These are phyloP conservation scores for Alternaria metachromatica DNA, from an alignment of 2,329 filamentous ascomycete species.

Conservation along the genomic window DNA sequence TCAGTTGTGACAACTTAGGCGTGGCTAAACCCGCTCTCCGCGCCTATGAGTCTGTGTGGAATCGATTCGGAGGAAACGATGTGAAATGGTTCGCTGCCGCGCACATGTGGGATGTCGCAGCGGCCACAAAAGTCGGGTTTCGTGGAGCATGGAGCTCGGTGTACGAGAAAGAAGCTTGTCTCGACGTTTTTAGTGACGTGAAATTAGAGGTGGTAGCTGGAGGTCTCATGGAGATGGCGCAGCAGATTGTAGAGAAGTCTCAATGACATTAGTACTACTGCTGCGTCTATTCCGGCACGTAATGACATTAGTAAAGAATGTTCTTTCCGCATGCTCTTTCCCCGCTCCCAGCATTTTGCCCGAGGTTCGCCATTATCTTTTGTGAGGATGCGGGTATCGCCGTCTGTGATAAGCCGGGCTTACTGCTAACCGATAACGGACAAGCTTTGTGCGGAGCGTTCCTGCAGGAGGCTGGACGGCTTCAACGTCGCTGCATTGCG, in stretches of 20 bases:
- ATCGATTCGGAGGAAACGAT: slow-evolving; percentile 50
- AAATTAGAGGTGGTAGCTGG: slow-evolving; percentile 14
- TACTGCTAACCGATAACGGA: background rate
- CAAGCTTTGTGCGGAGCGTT: slow-evolving; percentile 1
- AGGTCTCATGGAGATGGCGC: slow-evolving; percentile 11
- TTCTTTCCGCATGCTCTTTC: background rate
- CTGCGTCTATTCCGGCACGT: background rate
- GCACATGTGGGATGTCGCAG: slow-evolving; percentile 66
- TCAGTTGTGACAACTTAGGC: slow-evolving; percentile 58
- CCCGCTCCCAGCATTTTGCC: slow-evolving; percentile 34
- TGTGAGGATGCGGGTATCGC: background rate
- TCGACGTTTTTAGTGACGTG: slow-evolving; percentile 13
- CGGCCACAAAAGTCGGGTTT: slow-evolving; percentile 57
- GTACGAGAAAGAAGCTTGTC: slow-evolving; percentile 15
- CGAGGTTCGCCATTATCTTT: slow-evolving; percentile 34
- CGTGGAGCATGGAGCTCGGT: slow-evolving; percentile 18
- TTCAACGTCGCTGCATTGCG: background rate
- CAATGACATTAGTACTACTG: background rate
- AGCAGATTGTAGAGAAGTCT: slow-evolving; percentile 15
- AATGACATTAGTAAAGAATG: background rate
- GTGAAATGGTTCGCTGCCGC: slow-evolving; percentile 64
- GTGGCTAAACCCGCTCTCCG: slow-evolving; percentile 59
- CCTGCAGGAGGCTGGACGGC: background rate
- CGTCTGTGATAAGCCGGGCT: background rate
- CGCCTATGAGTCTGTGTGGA: slow-evolving; percentile 56